phyloP scores from a whole-genome alignment of 1,284 basidiomycete species.

The Xanthoconium separans region DNA sequence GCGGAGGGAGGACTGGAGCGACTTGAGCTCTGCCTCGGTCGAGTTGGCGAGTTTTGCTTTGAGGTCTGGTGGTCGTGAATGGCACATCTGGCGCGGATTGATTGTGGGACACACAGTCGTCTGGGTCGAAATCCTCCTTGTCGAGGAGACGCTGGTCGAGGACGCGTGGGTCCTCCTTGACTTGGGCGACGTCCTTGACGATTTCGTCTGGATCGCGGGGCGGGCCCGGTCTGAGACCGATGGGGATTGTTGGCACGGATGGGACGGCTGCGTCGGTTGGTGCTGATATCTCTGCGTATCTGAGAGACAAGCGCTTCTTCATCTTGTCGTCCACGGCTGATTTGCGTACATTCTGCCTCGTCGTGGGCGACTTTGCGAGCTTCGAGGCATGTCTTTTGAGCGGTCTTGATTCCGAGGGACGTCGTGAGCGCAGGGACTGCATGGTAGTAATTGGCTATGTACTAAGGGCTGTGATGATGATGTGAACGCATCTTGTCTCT shows the following conservation, averaged over 20 bases:
- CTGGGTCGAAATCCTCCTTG: conserved; percentile 77
- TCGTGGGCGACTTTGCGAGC: conserved; percentile 38
- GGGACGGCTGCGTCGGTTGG: conserved; percentile 56
- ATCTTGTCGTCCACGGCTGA: conserved; percentile 89
- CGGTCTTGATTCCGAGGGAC: conserved; percentile 48
- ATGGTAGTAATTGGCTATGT: conserved; percentile 28
- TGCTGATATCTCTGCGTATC: conserved; percentile 80
- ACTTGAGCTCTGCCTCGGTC: conserved; percentile 74
- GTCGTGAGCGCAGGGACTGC: conserved; percentile 65
- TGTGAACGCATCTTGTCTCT: conserved; percentile 21
- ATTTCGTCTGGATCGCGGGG: conserved; percentile 44
- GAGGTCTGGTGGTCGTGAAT: conserved; percentile 47
- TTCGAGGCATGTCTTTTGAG: conserved; percentile 38
- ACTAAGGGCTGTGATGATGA: too few species aligned
- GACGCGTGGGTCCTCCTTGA: conserved; percentile 45
- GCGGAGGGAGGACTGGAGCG: conserved; percentile 69
- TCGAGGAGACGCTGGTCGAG: conserved; percentile 63
- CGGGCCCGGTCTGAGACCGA: conserved; percentile 35
- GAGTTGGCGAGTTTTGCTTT: conserved; percentile 77
- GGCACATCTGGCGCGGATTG: background rate
- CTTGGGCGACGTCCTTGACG: conserved; percentile 40
- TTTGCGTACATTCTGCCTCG: conserved; percentile 48
- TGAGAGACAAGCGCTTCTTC: conserved; percentile 89
- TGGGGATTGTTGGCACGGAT: conserved; percentile 59
- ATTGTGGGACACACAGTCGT: conserved; percentile 59